Percentiles rank a stretch among this genome's conserved stretches.
Evolutionary conservation across 1,139 yeast species (phyloP).

Genomic region (Geotrichum macrosporum): DNA sequence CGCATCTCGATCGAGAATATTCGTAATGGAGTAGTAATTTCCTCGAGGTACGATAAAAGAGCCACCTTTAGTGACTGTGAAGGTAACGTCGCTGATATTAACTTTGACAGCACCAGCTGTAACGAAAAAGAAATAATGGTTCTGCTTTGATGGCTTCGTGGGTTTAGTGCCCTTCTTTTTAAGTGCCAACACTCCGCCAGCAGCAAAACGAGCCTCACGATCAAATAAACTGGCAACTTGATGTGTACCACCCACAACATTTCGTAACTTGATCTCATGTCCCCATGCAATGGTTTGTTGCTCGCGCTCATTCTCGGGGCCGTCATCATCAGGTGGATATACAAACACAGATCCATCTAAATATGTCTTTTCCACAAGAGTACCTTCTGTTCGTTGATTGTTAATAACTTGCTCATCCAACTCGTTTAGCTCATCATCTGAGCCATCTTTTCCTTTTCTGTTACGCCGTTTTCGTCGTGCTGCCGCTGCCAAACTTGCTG

Average conservation of each 20-base stretch:
- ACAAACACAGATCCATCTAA: constrained; percentile 48
- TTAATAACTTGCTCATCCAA: constrained; percentile 54
- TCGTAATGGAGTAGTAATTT: constrained; percentile 62
- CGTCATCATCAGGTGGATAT: constrained; percentile 45
- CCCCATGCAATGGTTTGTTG: constrained; percentile 51
- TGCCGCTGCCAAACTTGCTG: constrained; percentile 1
- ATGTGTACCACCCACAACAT: constrained; percentile 37
- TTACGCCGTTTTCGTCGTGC: constrained; percentile 23
- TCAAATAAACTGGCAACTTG: constrained; percentile 43
- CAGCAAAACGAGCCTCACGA: constrained; percentile 60
- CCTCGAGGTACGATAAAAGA: constrained; percentile 78
- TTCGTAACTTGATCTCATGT: constrained; percentile 50
- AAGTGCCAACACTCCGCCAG: constrained; percentile 70
- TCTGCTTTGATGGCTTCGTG: constrained; percentile 58
- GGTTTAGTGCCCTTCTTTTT: constrained; percentile 57
- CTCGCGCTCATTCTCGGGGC: constrained; percentile 37
- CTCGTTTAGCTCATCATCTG: constrained; percentile 33
- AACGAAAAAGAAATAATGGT: constrained; percentile 71
- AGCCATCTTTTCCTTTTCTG: constrained; percentile 29
- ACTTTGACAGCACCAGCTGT: constrained; percentile 69
- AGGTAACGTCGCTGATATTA: constrained; percentile 53
- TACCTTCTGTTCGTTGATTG: constrained; percentile 35
- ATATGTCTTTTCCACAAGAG: constrained; percentile 34
- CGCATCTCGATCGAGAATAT: constrained; percentile 46
- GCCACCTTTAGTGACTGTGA: constrained; percentile 68